Evolutionary conservation across 805 yeast genomes (phyloP).

Genomic region (Ogataea parapolymorpha): DNA sequence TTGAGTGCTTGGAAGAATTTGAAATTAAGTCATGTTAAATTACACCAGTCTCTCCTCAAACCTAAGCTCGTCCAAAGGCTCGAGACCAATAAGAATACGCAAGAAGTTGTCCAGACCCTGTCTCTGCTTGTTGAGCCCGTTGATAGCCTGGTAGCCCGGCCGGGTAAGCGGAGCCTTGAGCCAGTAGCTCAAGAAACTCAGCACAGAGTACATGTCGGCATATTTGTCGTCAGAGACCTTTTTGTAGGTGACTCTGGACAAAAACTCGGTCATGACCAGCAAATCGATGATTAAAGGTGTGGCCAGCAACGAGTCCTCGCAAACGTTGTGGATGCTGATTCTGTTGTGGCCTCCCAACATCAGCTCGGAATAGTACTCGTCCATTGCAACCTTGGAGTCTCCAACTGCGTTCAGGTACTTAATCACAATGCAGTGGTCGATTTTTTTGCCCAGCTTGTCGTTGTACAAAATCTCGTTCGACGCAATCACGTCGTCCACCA

Average conservation of each 20-base stretch:
- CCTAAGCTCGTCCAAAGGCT: constrained; percentile 86
- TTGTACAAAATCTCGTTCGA: constrained; percentile 83
- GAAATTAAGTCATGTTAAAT: constrained; percentile 30
- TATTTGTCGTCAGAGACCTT: constrained; percentile 43
- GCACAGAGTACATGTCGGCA: constrained; percentile 75
- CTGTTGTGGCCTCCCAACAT: constrained; percentile 98
- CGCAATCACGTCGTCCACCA: constrained; percentile 90
- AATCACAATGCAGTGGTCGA: constrained; percentile 94
- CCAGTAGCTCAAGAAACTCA: constrained; percentile 90
- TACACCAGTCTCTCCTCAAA: constrained; percentile 80
- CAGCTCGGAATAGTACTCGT: constrained; percentile 92
- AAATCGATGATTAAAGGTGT: constrained; percentile 92
- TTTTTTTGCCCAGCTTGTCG: constrained; percentile 67
- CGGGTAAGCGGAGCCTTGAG: constrained; percentile 93
- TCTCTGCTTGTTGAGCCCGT: constrained; percentile 93
- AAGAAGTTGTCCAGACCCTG: constrained; percentile 87
- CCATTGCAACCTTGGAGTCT: constrained; percentile 97
- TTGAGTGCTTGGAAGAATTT: constrained; percentile 79
- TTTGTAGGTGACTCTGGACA: constrained; percentile 80
- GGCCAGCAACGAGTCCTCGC: constrained; percentile 94
- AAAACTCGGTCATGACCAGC: constrained; percentile 85
- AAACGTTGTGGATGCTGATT: constrained; percentile 89
- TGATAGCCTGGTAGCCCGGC: constrained; percentile 85
- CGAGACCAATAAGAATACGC: constrained; percentile 86
- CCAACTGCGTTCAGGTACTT: constrained; percentile 93